Percentiles rank a stretch among this genome's conserved stretches.
phyloP scores from a whole-genome alignment of 169 alveolate genomes.

The Plasmodium knowlesi region DNA sequence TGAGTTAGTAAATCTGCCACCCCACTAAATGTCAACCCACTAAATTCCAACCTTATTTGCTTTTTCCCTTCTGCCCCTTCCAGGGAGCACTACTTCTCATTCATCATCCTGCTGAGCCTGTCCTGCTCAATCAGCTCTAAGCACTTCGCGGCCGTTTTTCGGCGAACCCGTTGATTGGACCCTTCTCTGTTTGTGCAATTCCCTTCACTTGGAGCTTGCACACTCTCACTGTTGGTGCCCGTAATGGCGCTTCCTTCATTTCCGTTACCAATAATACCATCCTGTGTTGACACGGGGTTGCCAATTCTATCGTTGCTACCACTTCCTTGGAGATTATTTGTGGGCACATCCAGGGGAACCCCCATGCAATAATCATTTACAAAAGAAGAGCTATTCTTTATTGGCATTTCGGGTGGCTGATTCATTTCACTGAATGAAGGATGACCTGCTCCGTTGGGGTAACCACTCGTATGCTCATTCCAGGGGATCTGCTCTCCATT shows the following conservation, averaged over 20 bases:
- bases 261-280: neutral
- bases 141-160: slow-evolving; percentile 74
- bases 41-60: neutral
- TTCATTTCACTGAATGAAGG: neutral
- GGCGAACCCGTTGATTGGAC: slow-evolving; percentile 68
- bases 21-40: neutral
- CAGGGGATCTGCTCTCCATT: neutral
- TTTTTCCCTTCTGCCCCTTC: neutral
- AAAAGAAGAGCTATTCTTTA: neutral
- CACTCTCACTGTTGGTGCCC: neutral
- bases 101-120: slow-evolving; percentile 32
- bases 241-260: neutral
- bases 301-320: neutral
- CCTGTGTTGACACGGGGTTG: neutral
- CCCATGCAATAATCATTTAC: neutral
- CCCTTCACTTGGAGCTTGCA: neutral
- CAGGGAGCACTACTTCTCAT: slow-evolving; percentile 9
- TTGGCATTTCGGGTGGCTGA: neutral
- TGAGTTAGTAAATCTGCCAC: neutral
- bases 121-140: slow-evolving; percentile 70
- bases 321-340: neutral
- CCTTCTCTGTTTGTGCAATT: slow-evolving; percentile 5
- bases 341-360: neutral
- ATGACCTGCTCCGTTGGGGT: neutral
- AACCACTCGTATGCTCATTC: neutral